A percentile compares a stretch with the other conserved stretches of the same genome.
phyloP scores from a whole-genome alignment of 2,329 filamentous ascomycete genomes.

The Aschersonia sp. region DNA sequence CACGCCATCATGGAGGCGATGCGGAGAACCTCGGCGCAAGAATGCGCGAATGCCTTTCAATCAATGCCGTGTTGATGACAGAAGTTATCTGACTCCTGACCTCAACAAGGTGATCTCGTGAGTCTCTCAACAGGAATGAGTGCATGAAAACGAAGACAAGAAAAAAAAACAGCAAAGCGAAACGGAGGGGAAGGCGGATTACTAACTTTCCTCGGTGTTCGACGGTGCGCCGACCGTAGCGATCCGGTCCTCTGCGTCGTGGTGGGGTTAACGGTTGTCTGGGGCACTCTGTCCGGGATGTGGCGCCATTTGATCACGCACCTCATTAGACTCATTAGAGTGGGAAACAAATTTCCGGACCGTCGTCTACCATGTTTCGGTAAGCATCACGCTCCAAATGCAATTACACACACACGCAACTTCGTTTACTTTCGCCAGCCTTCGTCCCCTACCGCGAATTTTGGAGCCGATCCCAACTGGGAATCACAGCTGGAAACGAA shows the following conservation, averaged over 20 bases:
- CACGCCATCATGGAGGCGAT: conserved; percentile 47
- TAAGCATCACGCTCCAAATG: not conserved
- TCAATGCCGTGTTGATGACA: no score
- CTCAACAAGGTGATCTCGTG: no score
- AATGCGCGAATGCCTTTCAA: no score
- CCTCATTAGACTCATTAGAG: not conserved
- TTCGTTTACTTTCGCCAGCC: no score
- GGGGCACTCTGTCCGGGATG: not conserved
- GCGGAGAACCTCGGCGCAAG: not conserved
- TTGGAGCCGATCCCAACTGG: no score
- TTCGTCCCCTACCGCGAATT: no score
- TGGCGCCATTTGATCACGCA: not conserved
- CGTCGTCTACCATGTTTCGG: not conserved
- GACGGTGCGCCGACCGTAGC: not conserved
- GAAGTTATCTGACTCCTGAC: no score
- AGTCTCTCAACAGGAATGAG: no score
- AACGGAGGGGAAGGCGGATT: not conserved
- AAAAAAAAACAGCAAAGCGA: not conserved
- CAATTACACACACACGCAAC: not conserved
- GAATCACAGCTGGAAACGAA: no score
- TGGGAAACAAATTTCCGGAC: not conserved
- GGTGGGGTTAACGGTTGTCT: not conserved
- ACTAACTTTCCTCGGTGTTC: not conserved
- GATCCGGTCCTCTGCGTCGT: not conserved
- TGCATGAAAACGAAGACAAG: not conserved